phyloP scores from a whole-genome alignment of 768 basidiomycete species.

The Dacryopinax spathularia region DNA sequence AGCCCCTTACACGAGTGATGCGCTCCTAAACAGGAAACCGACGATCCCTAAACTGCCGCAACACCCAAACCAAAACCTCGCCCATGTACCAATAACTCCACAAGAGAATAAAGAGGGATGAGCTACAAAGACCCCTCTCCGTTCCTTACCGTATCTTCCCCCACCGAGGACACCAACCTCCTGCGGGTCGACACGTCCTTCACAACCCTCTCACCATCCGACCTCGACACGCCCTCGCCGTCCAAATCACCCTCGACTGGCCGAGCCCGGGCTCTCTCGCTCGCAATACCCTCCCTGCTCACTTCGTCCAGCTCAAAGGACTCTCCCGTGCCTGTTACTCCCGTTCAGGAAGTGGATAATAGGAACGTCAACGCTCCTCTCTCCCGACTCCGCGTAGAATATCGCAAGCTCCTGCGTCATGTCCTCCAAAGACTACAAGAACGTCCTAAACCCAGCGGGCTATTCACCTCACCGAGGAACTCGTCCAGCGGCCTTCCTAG shows the following conservation, averaged over 20 bases:
- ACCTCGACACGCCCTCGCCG: not conserved
- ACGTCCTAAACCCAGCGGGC: not conserved
- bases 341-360: not conserved
- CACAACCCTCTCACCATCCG: not conserved
- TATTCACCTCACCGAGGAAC: not conserved
- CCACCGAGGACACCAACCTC: not conserved
- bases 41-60: not conserved
- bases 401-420: not conserved
- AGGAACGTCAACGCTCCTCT: not conserved
- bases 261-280: not conserved
- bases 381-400: not conserved
- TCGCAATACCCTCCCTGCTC: not conserved
- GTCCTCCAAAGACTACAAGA: not conserved
- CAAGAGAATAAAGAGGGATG: not conserved
- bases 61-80: not conserved
- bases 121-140: not conserved
- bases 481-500: not conserved
- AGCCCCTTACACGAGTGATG: not conserved
- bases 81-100: not conserved
- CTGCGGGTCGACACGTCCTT: not conserved
- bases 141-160: not conserved
- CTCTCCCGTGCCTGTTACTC: not conserved
- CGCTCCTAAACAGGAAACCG: not conserved
- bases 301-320: not conserved
- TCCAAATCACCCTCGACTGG: not conserved